These are phyloP conservation scores for Fusarium agapanthi DNA, from an alignment of 2,329 filamentous ascomycete species.

Conservation along the genomic window DNA sequence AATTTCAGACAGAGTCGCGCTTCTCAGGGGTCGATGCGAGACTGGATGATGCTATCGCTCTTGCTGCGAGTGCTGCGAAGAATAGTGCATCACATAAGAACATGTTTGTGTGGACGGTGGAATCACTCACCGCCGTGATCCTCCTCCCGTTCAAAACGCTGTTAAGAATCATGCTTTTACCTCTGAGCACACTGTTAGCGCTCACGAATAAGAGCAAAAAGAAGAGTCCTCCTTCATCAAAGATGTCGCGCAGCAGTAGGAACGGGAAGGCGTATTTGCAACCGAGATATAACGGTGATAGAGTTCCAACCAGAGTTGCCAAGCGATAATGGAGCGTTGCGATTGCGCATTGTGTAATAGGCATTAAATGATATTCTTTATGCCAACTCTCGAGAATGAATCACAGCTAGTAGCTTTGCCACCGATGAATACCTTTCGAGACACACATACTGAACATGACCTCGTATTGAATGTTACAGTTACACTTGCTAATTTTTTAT, in stretches of 20 bases:
- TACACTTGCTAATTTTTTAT: not conserved
- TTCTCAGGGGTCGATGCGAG: slow-evolving; percentile 76
- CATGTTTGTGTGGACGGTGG: slow-evolving; percentile 50
- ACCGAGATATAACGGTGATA: slow-evolving; percentile 48
- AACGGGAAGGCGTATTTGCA: slow-evolving; percentile 40
- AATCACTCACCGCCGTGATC: slow-evolving; percentile 46
- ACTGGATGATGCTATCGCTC: slow-evolving; percentile 78
- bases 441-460: not conserved
- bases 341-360: not conserved
- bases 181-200: slow-evolving; percentile 51
- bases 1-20: slow-evolving; percentile 78
- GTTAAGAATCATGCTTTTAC: slow-evolving; percentile 53
- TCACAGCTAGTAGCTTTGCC: not conserved
- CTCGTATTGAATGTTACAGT: not conserved
- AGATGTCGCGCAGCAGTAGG: slow-evolving; percentile 36
- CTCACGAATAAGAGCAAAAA: slow-evolving; percentile 48
- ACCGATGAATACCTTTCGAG: not conserved
- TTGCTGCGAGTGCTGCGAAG: slow-evolving; percentile 79
- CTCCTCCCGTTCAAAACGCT: slow-evolving; percentile 55
- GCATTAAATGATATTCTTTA: slow-evolving; percentile 12
- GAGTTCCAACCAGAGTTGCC: slow-evolving; percentile 47
- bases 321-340: slow-evolving; percentile 36
- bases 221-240: slow-evolving; percentile 34
- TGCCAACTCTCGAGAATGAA: not conserved
- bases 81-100: slow-evolving; percentile 52